phyloP scores from a whole-genome alignment of 208 protist species.

The Wallacemonas rigidus region DNA sequence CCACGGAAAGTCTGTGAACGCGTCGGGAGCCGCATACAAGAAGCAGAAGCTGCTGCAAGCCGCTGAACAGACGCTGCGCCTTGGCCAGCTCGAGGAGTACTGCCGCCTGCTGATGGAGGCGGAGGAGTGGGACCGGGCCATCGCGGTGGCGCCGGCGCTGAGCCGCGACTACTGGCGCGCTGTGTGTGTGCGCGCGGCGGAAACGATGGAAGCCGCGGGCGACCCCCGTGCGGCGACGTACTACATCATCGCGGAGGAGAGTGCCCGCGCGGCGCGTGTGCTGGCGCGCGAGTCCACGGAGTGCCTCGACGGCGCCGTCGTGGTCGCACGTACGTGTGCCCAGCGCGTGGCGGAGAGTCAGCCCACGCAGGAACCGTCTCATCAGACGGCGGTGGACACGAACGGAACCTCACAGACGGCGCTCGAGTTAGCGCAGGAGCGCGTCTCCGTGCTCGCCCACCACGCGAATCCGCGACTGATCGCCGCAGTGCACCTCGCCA shows the following conservation, averaged over 20 bases:
- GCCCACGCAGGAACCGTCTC: constrained; percentile 45
- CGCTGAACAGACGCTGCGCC: constrained; percentile 62
- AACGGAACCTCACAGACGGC: constrained; percentile 41
- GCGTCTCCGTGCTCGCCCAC: constrained; percentile 36
- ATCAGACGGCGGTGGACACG: constrained; percentile 60
- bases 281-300: constrained; percentile 40
- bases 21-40: constrained; percentile 56
- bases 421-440: constrained; percentile 46
- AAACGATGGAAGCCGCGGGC: constrained; percentile 69
- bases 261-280: constrained; percentile 58
- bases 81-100: constrained; percentile 81
- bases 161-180: constrained; percentile 88
- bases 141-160: constrained; percentile 85
- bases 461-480: constrained; percentile 62
- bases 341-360: constrained; percentile 42
- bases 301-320: constrained; percentile 56
- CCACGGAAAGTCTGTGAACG: constrained; percentile 60
- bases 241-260: constrained; percentile 83
- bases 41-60: constrained; percentile 69
- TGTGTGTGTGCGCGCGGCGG: constrained; percentile 63
- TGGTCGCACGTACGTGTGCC: constrained; percentile 68
- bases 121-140: constrained; percentile 89
- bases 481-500: constrained; percentile 62
- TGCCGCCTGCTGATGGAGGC: constrained; percentile 84
- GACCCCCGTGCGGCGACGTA: constrained; percentile 69